Base-by-base conservation (phyloP, 2,329 filamentous ascomycete genomes). In the Epichloe baconii region DNA sequence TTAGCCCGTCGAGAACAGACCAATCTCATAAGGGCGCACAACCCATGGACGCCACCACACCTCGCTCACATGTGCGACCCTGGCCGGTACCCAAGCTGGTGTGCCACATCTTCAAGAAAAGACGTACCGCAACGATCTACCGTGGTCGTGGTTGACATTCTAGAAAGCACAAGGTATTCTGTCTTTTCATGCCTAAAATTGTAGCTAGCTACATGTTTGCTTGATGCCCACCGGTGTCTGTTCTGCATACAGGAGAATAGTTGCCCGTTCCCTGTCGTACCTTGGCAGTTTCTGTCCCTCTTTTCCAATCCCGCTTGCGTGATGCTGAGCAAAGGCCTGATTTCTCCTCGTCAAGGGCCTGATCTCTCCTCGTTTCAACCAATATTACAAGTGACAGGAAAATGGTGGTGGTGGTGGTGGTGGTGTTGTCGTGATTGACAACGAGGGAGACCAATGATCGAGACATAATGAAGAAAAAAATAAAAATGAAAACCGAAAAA, bases 351-450 rank as follows among this genome's bases (percentile, higher is more conserved):
- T 48, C 26, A 19, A 19, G 44, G 15, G 50, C 35, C 41, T 19
- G 23, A 17, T 17, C 31, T 36, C 37, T 43, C 47, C 47, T 48
- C 19, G 21, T 48, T 48, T 45, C 26, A 48, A 53, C 14, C 42
- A 44, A 47, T 42, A 35, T 31, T 31, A 52, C 40, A 43, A 21
- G 34, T 35, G 35, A 36, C 46, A 38, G 15, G 45, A 44, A 34
- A 47, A 11, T 26, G 5, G 35, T 5, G 14, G 56, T 65, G 14
- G 44, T 7, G 43, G 14, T 47, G 23, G 23, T 37, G 17, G 17
- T 42, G 34, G 53, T 63, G 59, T 56, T 26, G 42, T 21, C 21
- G 61, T 59, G 59, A 61, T 65, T 58, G 59, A 37, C 48, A 48
- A 45, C 19, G 43, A n/a, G 41, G 4, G 10, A 44, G 19, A 36